Percentiles rank a stretch among this genome's conserved stretches.
These are phyloP conservation scores for Spirogloea muscicola DNA, from an alignment of 139 green algal species.

Conservation along the genomic window DNA sequence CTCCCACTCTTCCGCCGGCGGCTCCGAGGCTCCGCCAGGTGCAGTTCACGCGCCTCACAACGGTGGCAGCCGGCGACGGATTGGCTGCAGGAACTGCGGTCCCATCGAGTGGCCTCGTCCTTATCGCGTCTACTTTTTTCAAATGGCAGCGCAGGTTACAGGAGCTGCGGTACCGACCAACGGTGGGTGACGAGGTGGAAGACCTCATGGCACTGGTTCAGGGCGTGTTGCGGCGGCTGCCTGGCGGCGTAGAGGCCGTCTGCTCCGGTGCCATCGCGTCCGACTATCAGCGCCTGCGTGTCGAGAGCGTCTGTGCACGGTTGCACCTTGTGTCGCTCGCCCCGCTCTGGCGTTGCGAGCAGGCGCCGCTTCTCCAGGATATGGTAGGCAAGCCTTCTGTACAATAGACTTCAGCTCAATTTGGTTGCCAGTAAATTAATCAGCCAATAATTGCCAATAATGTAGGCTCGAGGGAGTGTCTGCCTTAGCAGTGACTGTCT, in stretches of 20 bases:
- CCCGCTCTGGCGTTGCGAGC: conserved; percentile 84
- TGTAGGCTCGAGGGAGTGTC: no score
- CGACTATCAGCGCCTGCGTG: conserved; percentile 94
- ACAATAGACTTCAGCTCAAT: no score
- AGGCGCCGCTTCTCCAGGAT: conserved; percentile 66
- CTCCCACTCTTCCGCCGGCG: conserved; percentile 76
- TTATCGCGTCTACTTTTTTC: no score
- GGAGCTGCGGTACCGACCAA: conserved; percentile 5
- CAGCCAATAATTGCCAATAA: no score
- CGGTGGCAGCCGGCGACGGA: no score
- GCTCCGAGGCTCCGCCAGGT: conserved; percentile 55
- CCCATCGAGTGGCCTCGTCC: no score
- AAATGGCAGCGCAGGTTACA: neutral
- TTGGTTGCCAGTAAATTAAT: no score
- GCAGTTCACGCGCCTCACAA: no score
- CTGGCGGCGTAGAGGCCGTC: conserved; percentile 64
- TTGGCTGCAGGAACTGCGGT: no score
- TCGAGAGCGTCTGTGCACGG: conserved; percentile 80
- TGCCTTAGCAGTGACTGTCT: no score
- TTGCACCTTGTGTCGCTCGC: conserved; percentile 83
- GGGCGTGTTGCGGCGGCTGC: neutral
- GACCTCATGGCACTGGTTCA: conserved; percentile 74
- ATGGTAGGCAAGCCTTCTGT: conserved; percentile 29
- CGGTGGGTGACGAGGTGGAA: conserved; percentile 85
- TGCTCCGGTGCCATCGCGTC: conserved; percentile 84